Evolutionary conservation across 805 yeast genomes (phyloP).

Genomic region (Ogataea degrootiae): DNA sequence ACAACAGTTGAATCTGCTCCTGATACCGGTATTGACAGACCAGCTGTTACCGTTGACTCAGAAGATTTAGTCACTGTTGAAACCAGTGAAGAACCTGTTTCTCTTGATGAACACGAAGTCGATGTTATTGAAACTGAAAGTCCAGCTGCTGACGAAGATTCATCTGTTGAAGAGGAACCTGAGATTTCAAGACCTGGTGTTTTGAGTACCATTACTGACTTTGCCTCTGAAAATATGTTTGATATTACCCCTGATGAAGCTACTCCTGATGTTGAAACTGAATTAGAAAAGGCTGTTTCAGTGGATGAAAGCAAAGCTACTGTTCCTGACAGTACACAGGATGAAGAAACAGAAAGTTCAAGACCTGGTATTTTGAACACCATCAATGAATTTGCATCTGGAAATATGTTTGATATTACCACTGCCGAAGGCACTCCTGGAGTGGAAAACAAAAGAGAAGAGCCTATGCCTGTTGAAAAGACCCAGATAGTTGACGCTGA

Average conservation of each 20-base stretch:
- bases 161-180: background rate
- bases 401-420: conserved; percentile 11
- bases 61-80: background rate
- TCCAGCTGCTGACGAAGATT: background rate
- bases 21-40: background rate
- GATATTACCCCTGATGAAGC: conserved; percentile 2
- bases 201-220: conserved; percentile 1
- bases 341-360: background rate
- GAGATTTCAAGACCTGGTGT: background rate
- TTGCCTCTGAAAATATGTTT: conserved; percentile 7
- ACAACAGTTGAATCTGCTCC: conserved; percentile 3
- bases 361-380: conserved; percentile 2
- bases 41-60: background rate
- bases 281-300: background rate
- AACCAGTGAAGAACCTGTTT: background rate
- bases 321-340: background rate
- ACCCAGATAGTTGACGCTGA: no score
- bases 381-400: conserved; percentile 8
- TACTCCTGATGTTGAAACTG: background rate
- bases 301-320: background rate
- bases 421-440: conserved; percentile 1
- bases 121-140: background rate
- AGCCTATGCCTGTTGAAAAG: no score
- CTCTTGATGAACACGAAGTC: background rate
- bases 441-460: no score